Evolutionary conservation across 1,284 basidiomycete species (phyloP), one percentile per base, ranked within the genome.

Genomic region (Polyporus tsugae): DNA sequence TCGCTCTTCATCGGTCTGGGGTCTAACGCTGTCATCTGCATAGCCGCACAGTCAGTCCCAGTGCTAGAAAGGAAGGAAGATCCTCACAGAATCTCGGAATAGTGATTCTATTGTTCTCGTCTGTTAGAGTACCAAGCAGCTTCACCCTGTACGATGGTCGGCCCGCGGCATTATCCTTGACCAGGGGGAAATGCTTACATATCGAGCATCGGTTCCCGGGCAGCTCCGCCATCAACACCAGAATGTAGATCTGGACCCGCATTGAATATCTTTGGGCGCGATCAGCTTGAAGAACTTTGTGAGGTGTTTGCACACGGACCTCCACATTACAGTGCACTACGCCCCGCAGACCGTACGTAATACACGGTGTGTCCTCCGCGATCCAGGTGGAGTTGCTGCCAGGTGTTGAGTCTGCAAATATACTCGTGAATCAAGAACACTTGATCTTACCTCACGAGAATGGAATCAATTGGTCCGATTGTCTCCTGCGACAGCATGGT

Each of bases 331-430:
- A 95, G 75, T 95, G 93, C 0, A 98, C 89, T 2, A 99, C 97
- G 0, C 97, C 97, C 61, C 97, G 89, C 72, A 99, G 83, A 2
- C 97, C 97, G 76, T 98, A 97, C 0, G 97, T 98, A 67, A 99
- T 92, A 77, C 97, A 99, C 0, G 97, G 97, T n/a, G 91, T 90
- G 70, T 94, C 91, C 75, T 98, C 96, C 39, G 93, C 93, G 72
- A 99, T 94, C 97, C 97, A 99, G 19, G 96, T 97, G 41, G 97
- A 98, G 78, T 99, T 99, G 75, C 93, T 95, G 62, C 7, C 3
- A 63, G 22, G 3, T 52, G 3, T 64, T 66, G 36, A 70, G 68
- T 38, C 66, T 10, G 19, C 3, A 35, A 29, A 10, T 39, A 7
- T 36, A 44, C 13, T 2, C 17, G 60, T 10, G 6, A 22, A 67